Evolutionary conservation across 2,329 filamentous ascomycete genomes (phyloP).

Genomic region (Scedosporium aurantiacum): DNA sequence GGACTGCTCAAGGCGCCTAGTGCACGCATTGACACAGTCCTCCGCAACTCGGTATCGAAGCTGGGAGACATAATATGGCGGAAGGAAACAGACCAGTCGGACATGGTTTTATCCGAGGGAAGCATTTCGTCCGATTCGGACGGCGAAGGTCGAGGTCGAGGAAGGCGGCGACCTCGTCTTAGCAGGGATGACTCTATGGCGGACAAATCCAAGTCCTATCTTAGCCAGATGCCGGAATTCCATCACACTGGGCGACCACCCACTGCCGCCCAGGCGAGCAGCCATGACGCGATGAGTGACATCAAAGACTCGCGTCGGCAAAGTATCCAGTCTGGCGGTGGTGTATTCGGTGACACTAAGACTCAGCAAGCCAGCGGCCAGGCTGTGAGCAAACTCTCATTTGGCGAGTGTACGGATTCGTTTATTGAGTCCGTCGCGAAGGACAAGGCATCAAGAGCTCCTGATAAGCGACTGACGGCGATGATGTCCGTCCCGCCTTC

Average conservation of each 20-base stretch:
- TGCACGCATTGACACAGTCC: conserved; percentile 60
- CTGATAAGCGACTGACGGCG: conserved; percentile 24
- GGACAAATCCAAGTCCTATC: background rate
- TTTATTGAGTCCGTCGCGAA: background rate
- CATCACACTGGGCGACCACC: background rate
- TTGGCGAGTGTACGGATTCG: background rate
- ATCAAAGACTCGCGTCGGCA: background rate
- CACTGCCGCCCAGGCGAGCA: background rate
- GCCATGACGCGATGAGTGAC: background rate
- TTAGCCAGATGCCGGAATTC: conserved; percentile 4
- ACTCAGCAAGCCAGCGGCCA: background rate
- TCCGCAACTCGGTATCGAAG: conserved; percentile 48
- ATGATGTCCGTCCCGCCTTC: conserved; percentile 15
- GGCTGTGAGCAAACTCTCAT: background rate
- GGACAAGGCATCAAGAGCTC: background rate
- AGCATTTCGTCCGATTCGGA: conserved; percentile 41
- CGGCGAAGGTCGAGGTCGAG: conserved; percentile 23
- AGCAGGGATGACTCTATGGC: background rate
- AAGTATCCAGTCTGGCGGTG: background rate
- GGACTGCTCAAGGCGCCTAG: conserved; percentile 61
- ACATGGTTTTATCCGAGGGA: conserved; percentile 23
- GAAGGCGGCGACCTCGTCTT: background rate
- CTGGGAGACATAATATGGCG: conserved; percentile 47
- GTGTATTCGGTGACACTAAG: background rate
- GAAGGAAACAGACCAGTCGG: conserved; percentile 27